Base-by-base conservation (phyloP, 2,329 filamentous ascomycete genomes). In the Penicillium crustosum region DNA sequence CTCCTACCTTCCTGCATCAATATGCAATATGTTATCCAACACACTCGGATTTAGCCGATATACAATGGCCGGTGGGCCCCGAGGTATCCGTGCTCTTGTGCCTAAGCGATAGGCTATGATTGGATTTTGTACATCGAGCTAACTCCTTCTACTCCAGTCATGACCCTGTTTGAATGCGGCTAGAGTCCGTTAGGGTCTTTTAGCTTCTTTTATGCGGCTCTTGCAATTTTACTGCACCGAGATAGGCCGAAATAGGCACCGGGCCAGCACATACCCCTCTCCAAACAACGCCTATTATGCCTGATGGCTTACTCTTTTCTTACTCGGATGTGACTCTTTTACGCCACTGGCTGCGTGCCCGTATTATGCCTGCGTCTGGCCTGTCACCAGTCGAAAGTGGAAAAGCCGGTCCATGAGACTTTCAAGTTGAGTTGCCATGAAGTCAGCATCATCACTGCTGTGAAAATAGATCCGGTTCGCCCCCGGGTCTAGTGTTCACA, bases 191-290 rank as follows among this genome's bases (percentile, higher is more conserved):
- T 56, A 52, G 52, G 49, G 23, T 33, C 53, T 33, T 23, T 42
- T 53, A 58, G 49, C 53, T 52, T 54, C 58, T 52, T 53, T 49
- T 19, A 66, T 66, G 63, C 55, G 63, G 63, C 63, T 66, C 63
- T 66, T 58, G 57, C 44, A 45, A 49, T 53, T 31, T 47, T 53
- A 51, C 58, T 55, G 39, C 33, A 38, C 45, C 41, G 29, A 49
- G 15, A 44, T 23, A 25, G 27, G 48, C 42, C 49, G 23, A 36
- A 31, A 49, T 21, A 36, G 27, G 42, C 55, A 48, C 27, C 17
- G 55, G 49, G 49, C 35, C 42, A 13, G 8, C 21, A 45, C 35
- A 29, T 29, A 31, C 49, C 49, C 42, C 55, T 53, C 35, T 15
- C 44, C 33, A 29, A 33, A 51, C 15, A 29, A 41, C 17, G 8